A percentile compares a stretch with the other conserved stretches of the same genome.
phyloP scores from a whole-genome alignment of 139 green algal species.

The Coelastrella sp. region DNA sequence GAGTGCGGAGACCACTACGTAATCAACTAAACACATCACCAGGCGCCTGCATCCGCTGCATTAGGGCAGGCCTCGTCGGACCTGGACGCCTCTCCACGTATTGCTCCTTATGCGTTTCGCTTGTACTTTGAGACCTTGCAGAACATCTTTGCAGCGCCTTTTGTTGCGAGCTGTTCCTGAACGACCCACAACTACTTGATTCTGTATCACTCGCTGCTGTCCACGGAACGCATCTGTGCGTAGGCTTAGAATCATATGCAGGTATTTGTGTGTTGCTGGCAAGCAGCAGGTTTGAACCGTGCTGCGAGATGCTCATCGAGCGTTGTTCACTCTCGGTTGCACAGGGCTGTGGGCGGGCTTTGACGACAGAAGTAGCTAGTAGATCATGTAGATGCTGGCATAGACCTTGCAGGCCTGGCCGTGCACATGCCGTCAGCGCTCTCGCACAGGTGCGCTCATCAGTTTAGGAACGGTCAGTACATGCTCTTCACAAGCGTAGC shows the following conservation, averaged over 20 bases:
- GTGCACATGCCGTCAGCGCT: background rate
- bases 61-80: background rate
- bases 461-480: background rate
- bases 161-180: background rate
- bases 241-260: background rate
- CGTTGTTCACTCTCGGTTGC: background rate
- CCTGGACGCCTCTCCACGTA: background rate
- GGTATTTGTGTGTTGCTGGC: background rate
- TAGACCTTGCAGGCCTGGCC: background rate
- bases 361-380: background rate
- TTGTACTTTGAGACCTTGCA: too few relatives aligned
- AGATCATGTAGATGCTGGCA: background rate
- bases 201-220: background rate
- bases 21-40: background rate
- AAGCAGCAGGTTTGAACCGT: background rate
- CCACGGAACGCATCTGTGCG: background rate
- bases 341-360: background rate
- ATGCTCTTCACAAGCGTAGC: background rate
- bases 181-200: background rate
- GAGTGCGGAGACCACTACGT: background rate
- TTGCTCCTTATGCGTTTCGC: background rate
- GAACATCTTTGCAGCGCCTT: background rate
- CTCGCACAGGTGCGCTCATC: constrained; percentile 22
- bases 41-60: background rate
- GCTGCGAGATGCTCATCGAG: background rate